phyloP scores from a whole-genome alignment of 2,329 filamentous ascomycete genomes.

The Rachicladosporium sp. region DNA sequence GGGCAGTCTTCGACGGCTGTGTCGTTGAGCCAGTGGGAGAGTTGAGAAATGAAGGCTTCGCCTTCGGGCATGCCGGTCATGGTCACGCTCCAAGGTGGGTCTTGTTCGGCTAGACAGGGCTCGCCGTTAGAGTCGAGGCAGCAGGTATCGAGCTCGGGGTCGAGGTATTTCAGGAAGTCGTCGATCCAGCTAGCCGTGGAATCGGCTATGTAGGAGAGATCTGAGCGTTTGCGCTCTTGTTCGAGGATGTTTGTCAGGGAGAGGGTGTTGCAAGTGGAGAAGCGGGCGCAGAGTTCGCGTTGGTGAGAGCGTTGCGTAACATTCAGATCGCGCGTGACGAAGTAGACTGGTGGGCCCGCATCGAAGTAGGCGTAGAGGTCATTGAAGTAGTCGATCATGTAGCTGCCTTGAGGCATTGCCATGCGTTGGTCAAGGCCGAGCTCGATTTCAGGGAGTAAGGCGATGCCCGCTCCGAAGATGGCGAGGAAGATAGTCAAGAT shows the following conservation, averaged over 20 bases:
- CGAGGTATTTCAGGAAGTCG: constrained; percentile 94
- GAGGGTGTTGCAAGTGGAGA: constrained; percentile 72
- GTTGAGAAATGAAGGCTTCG: constrained; percentile 77
- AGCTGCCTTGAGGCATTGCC: constrained; percentile 85
- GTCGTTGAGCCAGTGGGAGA: constrained; percentile 67
- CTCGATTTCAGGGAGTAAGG: constrained; percentile 70
- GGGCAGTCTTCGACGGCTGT: constrained; percentile 77
- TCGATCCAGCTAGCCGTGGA: constrained; percentile 93
- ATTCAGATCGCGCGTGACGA: constrained; percentile 75
- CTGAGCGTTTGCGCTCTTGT: constrained; percentile 79
- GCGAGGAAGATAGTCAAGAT: constrained; percentile 76
- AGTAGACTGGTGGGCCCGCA: constrained; percentile 87
- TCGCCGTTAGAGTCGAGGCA: constrained; percentile 47
- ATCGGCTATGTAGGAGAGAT: constrained; percentile 77
- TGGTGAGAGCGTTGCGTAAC: constrained; percentile 64
- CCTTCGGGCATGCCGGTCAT: constrained; percentile 86
- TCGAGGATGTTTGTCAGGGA: constrained; percentile 86
- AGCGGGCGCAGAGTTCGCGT: constrained; percentile 78
- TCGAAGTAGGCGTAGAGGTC: constrained; percentile 90
- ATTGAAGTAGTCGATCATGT: constrained; percentile 92
- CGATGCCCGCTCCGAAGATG: constrained; percentile 72
- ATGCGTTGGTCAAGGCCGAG: constrained; percentile 90
- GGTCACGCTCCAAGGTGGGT: constrained; percentile 79
- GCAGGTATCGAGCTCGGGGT: constrained; percentile 63
- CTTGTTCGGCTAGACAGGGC: constrained; percentile 66